Evolutionary conservation across 2,329 filamentous ascomycete genomes (phyloP), one percentile per base, ranked within the genome.

Genomic region (Teratosphaeria pseudoeucalypti): DNA sequence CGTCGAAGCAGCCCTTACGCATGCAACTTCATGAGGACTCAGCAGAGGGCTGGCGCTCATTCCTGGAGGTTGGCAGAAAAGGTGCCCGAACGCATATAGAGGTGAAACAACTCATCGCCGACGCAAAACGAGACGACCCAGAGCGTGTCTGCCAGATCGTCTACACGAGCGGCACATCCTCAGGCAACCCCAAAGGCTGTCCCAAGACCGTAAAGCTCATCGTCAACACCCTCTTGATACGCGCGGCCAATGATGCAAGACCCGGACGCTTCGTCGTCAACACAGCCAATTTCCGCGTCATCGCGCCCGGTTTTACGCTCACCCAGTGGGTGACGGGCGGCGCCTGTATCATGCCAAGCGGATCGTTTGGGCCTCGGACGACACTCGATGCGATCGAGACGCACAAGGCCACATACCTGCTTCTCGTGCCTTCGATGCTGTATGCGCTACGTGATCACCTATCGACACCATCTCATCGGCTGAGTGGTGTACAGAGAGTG

Each of bases 231-330:
- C 37, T 29, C 47, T 6, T 29, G 29, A 19, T 14, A 52, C 26
- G 47, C 19, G 14, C 14, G 14, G 6, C 19, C 6, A 26, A 6
- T 10, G 12, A 53, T n/a, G 29, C 16, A 16, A 11, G 3, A 23
- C 29, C 27, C 19, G 16, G 5, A 23, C 49, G 49, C 26, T 16
- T 7, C 32, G 11, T 58, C 19, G 29, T 58, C 29, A 39, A 58
- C 16, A 32, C 43, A 3, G 47, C 29, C 3, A 66, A 66, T 27
- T 67, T 66, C 37, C 64, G 65, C n/a, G 58, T 58, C 26, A 66
- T 64, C 27, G 62, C 61, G 6, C 59, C 61, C 2, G 52, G 59
- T 4, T 34, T 63, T 5, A 59, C 62, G 34, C 19, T 62, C 1
- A 37, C 57, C 3, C 49, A 43, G 16, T 65, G 61, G 62, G 55